Evolutionary conservation across 345 rosid genomes (phyloP), one percentile per base, ranked within the genome.

Genomic region (Melaleuca alternifolia): DNA sequence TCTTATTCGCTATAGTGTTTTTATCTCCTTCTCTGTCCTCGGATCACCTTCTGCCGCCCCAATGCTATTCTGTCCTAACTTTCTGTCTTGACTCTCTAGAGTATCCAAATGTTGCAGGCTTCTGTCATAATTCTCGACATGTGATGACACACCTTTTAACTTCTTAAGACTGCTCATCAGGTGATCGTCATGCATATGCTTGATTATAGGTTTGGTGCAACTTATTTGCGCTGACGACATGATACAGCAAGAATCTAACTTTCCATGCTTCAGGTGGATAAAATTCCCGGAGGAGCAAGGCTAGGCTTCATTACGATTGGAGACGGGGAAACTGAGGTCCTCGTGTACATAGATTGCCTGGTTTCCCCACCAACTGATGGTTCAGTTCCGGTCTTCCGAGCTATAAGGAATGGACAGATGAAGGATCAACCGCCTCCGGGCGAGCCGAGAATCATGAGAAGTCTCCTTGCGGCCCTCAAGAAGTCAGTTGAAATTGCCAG

Each of bases 401-500:
- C 98, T 7, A 88, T 92, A 54, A 94, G 98, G 88, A 93, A 95
- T 52, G 99, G 98, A 10, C 87, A 89, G 33, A 50, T 87, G 87
- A 97, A 94, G 89, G 94, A 94, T 61, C 89, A 90, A 79, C 87
- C 96, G 33, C 96, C 98, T 51, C 99, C 99, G 0, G 97, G 98
- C 51, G 98, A 96, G 88, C 96, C 96, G 26, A 95, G 97, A 86
- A 96, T 97, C 93, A 95, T 95, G 98, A 95, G 98, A 93, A 95
- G 98, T 61, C 96, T 96, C 83, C 95, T 95, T 53, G 93, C 90
- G 26, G 99, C 98, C 50, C 94, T 96, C 46, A 88, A 93, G 90
- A 93, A 88, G 89, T 96, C 98, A 2, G 94, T 94, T 75, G 92
- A 92, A 86, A 90, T 97, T 75, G 94, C 99, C 88, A 93, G 90